These are phyloP conservation scores for Fusarium redolens DNA, from an alignment of 2,329 filamentous ascomycete species.

Conservation along the genomic window DNA sequence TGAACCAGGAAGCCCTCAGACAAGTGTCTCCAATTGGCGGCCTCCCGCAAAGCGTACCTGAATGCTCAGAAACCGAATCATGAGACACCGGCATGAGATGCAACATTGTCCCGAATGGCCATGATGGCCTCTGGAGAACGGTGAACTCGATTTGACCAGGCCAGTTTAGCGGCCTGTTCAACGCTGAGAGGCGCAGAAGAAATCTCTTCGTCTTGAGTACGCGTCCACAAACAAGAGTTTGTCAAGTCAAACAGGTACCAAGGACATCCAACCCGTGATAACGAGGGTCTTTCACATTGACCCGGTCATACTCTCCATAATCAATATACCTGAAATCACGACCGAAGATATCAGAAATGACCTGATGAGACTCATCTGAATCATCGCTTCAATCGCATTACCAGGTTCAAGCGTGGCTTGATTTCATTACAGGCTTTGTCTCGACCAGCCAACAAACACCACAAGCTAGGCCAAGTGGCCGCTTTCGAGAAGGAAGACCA, in stretches of 20 bases:
- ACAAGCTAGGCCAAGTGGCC: slow-evolving; percentile 12
- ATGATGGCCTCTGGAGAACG: background rate
- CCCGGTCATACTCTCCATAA: background rate
- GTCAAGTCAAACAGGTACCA: background rate
- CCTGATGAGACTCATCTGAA: background rate
- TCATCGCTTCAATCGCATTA: background rate
- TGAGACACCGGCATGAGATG: slow-evolving; percentile 5
- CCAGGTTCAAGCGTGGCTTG: slow-evolving; percentile 11
- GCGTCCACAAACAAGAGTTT: background rate
- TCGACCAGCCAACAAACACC: slow-evolving; percentile 1
- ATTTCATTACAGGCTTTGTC: background rate
- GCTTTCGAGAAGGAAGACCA: slow-evolving; percentile 9
- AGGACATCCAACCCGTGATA: background rate
- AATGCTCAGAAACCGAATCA: slow-evolving; percentile 17
- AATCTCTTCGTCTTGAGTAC: background rate
- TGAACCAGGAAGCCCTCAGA: background rate
- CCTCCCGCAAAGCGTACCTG: slow-evolving; percentile 1
- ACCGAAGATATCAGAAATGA: background rate
- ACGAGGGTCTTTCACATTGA: background rate
- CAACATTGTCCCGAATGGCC: slow-evolving; percentile 4
- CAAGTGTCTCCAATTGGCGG: background rate
- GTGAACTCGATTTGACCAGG: slow-evolving; percentile 8
- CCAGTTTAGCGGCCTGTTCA: slow-evolving; percentile 12
- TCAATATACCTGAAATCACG: background rate
- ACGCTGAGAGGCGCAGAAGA: slow-evolving; percentile 5